Evolutionary conservation across 208 protist species (phyloP).

Genomic region (Leishmania guyanensis): DNA sequence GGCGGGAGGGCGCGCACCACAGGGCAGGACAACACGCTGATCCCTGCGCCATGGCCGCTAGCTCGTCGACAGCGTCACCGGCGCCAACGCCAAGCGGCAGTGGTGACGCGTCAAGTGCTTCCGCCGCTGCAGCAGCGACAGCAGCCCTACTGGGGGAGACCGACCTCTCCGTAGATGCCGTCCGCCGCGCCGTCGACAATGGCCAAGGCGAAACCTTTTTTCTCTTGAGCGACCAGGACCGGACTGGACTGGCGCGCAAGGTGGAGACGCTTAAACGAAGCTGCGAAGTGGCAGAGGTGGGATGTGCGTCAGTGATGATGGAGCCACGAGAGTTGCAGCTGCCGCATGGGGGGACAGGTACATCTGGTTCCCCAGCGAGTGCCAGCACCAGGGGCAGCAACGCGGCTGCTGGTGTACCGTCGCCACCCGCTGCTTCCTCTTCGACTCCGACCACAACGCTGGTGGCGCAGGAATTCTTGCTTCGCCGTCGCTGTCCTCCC

Average conservation of each 20-base stretch:
- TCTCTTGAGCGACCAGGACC: constrained; percentile 37
- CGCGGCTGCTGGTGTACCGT: not conserved
- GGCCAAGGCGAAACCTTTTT: constrained; percentile 81
- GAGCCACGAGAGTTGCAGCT: constrained; percentile 58
- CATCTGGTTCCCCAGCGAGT: not conserved
- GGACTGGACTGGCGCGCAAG: constrained; percentile 35
- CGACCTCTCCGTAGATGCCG: constrained; percentile 43
- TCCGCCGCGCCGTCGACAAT: constrained; percentile 40
- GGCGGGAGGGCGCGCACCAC: constrained; percentile 17
- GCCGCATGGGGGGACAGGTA: not conserved
- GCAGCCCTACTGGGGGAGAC: constrained; percentile 19
- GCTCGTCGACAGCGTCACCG: not conserved
- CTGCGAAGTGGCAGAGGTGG: constrained; percentile 32
- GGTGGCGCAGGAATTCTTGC: constrained; percentile 75
- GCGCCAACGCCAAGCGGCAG: not conserved
- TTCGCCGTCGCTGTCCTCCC: constrained; percentile 51
- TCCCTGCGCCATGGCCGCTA: not conserved
- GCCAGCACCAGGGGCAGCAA: not conserved
- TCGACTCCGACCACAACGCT: constrained; percentile 20
- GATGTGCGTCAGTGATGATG: constrained; percentile 44
- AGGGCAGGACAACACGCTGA: constrained; percentile 5
- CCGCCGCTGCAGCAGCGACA: not conserved
- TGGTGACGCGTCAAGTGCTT: not conserved
- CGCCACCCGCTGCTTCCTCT: not conserved
- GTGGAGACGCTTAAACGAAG: constrained; percentile 34